phyloP scores from a whole-genome alignment of 371 early-diverging fungal genomes.

The Funneliformis caledonium region DNA sequence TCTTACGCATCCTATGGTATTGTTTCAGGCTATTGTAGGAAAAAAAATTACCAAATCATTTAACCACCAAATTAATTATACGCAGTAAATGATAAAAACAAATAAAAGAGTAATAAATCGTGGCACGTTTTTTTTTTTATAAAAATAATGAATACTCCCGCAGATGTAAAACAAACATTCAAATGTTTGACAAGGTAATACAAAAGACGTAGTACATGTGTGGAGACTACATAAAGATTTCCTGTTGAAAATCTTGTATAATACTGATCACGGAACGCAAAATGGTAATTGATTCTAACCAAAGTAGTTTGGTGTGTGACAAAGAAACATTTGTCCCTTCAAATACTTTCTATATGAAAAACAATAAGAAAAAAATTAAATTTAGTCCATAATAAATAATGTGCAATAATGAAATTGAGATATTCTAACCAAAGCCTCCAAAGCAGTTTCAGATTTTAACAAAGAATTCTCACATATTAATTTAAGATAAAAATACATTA shows the following conservation, averaged over 20 bases:
- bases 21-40: not conserved
- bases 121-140: not conserved
- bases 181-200: not conserved
- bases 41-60: not conserved
- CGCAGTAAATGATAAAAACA: not conserved
- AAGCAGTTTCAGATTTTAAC: not conserved
- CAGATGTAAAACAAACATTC: not conserved
- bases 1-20: not conserved
- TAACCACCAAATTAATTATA: not conserved
- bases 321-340: not conserved
- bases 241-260: not conserved
- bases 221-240: not conserved
- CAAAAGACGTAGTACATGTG: not conserved
- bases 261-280: slow-evolving; percentile 6
- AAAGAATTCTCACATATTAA: not conserved
- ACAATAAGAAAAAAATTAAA: not conserved
- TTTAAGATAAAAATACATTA: not conserved
- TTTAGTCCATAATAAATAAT: not conserved
- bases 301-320: slow-evolving; percentile 14
- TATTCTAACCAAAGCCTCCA: slow-evolving; percentile 13
- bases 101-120: not conserved
- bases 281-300: slow-evolving; percentile 8
- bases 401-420: not conserved
- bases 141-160: too few relatives aligned
- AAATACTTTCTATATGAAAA: not conserved